phyloP scores from a whole-genome alignment of 805 yeast genomes.

The Saturnispora halmiae region DNA sequence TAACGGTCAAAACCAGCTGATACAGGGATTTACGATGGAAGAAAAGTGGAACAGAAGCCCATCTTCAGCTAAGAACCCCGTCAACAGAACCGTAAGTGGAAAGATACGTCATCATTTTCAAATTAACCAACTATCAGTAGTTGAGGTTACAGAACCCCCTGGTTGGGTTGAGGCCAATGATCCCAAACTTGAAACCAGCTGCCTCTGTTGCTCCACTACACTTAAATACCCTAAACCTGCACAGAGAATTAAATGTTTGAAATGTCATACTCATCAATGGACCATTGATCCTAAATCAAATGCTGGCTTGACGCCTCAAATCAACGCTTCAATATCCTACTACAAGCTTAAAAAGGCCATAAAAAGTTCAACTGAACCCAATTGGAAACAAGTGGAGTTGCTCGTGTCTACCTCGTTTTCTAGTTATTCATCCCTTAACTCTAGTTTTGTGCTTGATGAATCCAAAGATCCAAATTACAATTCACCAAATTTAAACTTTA shows the following conservation, averaged over 20 bases:
- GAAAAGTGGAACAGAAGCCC: no score
- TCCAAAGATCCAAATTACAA: slow-evolving; percentile 22
- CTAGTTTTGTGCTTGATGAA: slow-evolving; percentile 40
- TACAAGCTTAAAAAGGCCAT: neutral
- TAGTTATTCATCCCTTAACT: slow-evolving; percentile 38
- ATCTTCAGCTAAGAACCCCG: no score
- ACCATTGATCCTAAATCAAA: neutral
- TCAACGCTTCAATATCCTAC: neutral
- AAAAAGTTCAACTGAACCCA: neutral
- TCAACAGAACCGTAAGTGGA: neutral
- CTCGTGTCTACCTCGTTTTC: slow-evolving; percentile 23
- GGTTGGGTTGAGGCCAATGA: neutral
- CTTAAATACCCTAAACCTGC: slow-evolving; percentile 14
- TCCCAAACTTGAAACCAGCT: neutral
- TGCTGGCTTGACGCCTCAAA: neutral
- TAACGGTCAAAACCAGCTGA: no score
- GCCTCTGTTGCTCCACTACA: slow-evolving; percentile 16
- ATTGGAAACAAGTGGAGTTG: neutral
- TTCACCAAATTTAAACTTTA: slow-evolving; percentile 43
- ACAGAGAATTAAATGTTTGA: slow-evolving; percentile 13
- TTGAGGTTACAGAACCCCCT: neutral
- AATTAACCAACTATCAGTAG: neutral
- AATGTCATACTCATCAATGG: slow-evolving; percentile 12
- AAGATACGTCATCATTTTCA: neutral
- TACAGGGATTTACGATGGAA: no score